Evolutionary conservation across 1,139 yeast genomes (phyloP).

Genomic region (Lodderomyces jiufengensis): DNA sequence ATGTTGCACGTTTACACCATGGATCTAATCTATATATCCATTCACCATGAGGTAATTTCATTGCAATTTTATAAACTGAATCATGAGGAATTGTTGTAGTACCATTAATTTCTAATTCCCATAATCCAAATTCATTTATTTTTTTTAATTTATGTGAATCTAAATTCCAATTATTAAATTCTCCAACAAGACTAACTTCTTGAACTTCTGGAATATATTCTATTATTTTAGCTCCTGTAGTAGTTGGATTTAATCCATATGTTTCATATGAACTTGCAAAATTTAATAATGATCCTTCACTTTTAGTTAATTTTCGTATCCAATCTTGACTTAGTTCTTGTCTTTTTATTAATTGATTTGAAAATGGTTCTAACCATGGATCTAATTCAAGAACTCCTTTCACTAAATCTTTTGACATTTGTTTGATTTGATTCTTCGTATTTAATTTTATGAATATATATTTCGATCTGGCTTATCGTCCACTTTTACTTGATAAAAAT

Average conservation of each 20-base stretch:
- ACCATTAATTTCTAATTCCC: constrained; percentile 56
- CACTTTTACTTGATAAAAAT: too few species aligned
- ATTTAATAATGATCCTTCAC: constrained; percentile 45
- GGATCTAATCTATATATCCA: constrained; percentile 81
- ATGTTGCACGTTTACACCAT: constrained; percentile 83
- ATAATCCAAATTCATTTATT: constrained; percentile 64
- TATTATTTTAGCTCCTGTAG: constrained; percentile 50
- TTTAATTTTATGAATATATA: too few species aligned
- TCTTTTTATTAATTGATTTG: constrained; percentile 45
- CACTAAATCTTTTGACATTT: constrained; percentile 19
- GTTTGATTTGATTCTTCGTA: too few species aligned
- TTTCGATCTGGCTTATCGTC: too few species aligned
- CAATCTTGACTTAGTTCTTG: constrained; percentile 51
- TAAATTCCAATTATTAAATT: constrained; percentile 80
- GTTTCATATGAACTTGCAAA: constrained; percentile 61
- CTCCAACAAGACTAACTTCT: constrained; percentile 77
- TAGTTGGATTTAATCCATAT: constrained; percentile 67
- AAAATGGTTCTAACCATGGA: constrained; percentile 84
- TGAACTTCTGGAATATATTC: constrained; percentile 92
- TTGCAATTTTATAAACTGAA: constrained; percentile 69
- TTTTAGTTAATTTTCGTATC: constrained; percentile 38
- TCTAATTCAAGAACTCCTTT: constrained; percentile 66
- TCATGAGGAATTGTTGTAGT: constrained; percentile 74
- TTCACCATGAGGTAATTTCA: constrained; percentile 66
- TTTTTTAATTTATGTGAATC: constrained; percentile 51